These are phyloP conservation scores for Candida montana DNA, from an alignment of 805 yeast species.

Conservation along the genomic window DNA sequence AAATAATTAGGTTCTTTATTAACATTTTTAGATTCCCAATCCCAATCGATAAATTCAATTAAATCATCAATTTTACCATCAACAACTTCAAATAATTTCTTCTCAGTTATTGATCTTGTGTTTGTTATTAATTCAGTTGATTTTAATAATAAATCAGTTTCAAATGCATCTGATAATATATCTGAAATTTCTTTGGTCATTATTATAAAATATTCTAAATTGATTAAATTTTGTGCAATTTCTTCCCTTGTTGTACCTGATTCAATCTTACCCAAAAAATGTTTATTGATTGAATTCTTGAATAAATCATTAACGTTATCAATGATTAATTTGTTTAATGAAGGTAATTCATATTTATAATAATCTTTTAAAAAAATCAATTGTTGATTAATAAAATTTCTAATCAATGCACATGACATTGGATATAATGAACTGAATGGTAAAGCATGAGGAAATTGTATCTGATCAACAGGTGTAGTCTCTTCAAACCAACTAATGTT, in stretches of 20 bases:
- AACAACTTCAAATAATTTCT: slow-evolving; percentile 73
- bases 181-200: slow-evolving; percentile 61
- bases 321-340: slow-evolving; percentile 54
- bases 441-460: slow-evolving; percentile 51
- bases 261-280: slow-evolving; percentile 55
- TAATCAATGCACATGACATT: slow-evolving; percentile 71
- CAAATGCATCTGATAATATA: slow-evolving; percentile 30
- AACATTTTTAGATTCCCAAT: slow-evolving; percentile 58
- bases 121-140: slow-evolving; percentile 51
- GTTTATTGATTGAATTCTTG: slow-evolving; percentile 57
- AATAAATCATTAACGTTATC: slow-evolving; percentile 65
- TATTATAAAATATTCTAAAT: slow-evolving; percentile 77
- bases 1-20: slow-evolving; percentile 65
- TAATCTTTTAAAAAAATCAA: slow-evolving; percentile 62
- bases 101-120: slow-evolving; percentile 70
- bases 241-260: slow-evolving; percentile 85
- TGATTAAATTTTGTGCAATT: slow-evolving; percentile 81
- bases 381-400: slow-evolving; percentile 59
- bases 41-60: slow-evolving; percentile 78
- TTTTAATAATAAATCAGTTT: slow-evolving; percentile 37
- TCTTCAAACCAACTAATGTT: slow-evolving; percentile 66
- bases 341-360: slow-evolving; percentile 54
- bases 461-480: slow-evolving; percentile 34
- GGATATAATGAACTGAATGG: slow-evolving; percentile 91
- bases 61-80: slow-evolving; percentile 76